Evolutionary conservation across 768 basidiomycete species (phyloP), one percentile per base, ranked within the genome.

Genomic region (Boletus vermiculosoides): DNA sequence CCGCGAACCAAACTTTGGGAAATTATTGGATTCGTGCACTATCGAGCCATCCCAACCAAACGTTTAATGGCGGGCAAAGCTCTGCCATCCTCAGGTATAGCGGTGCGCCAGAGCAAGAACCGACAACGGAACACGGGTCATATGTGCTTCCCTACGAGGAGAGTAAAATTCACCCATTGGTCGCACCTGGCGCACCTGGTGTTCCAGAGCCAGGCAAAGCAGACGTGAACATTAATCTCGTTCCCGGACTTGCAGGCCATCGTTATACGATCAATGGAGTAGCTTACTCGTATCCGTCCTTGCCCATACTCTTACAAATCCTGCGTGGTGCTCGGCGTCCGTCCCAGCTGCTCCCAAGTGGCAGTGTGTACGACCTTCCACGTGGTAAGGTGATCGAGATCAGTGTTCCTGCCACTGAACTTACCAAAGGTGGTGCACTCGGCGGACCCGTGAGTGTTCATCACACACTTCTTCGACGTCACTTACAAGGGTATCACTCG

Each of bases 21-120:
- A 82, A 82, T 63, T 82, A 82, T 52, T 82, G 70, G 55, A 55
- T 61, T 34, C 57, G 56, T 34, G 57, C 55, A 1, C 22, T 63
- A 25, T 42, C 58, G 0, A 41, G 12, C 46, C 16, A 51, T 4
- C 16, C 39, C 2, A 68, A 74, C 36, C 73, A 74, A 15, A 74
- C 74, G 0, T 60, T 71, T 11, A 74, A 76, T 9, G 74, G 73
- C 40, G 58, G 67, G n/a, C 41, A 51, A 30, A 54, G 25, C 30
- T 63, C 57, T 11, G 66, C 63, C 23, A 63, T 67, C n/a, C 12
- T 67, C 37, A 60, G 61, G 36, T 67, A 68, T 39, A 22, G 15
- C 12, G 67, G 63, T 31, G 71, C 71, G 3, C 57, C 65, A 12
- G 58, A 56, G 5, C 55, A 50, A 42, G 71, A 72, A n/a, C 71